These are phyloP conservation scores for Nigrospora osmanthi DNA, from an alignment of 2,329 filamentous ascomycete genomes.

Conservation along the genomic window DNA sequence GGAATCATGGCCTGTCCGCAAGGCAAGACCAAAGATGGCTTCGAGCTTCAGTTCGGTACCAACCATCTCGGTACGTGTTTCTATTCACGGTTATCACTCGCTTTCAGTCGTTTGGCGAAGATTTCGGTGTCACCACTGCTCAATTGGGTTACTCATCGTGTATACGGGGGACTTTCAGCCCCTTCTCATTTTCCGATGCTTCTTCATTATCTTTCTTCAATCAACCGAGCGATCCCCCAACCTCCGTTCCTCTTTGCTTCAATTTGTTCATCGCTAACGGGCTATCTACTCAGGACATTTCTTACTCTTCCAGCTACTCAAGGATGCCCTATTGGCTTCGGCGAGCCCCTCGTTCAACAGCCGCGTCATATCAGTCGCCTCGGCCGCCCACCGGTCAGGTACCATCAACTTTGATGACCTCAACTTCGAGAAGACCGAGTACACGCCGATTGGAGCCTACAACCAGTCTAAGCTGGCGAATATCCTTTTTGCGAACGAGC, in stretches of 20 bases:
- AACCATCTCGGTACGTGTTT: not conserved
- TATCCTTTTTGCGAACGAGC: slow-evolving; percentile 29
- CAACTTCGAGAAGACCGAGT: slow-evolving; percentile 11
- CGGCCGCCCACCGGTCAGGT: not conserved
- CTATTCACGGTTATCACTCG: too few species aligned
- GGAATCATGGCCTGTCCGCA: not conserved
- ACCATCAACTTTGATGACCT: slow-evolving; percentile 6
- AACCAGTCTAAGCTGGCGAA: slow-evolving; percentile 34
- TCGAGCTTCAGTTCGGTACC: not conserved
- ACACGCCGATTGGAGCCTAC: slow-evolving; percentile 29
- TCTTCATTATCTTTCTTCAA: too few species aligned
- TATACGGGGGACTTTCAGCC: too few species aligned
- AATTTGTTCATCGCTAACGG: too few species aligned
- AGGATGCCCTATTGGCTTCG: slow-evolving; percentile 11
- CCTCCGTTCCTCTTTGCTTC: too few species aligned
- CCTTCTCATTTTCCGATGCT: too few species aligned
- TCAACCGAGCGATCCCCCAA: too few species aligned
- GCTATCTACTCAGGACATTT: slow-evolving; percentile 19
- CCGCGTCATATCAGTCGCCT: slow-evolving; percentile 7
- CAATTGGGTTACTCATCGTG: too few species aligned
- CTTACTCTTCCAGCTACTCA: not conserved
- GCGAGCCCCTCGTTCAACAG: not conserved
- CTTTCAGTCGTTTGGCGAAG: too few species aligned
- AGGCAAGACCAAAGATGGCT: not conserved
- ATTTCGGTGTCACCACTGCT: too few species aligned